Base-by-base conservation (phyloP, 1,284 basidiomycete species). In the Dichomitus squalens region DNA sequence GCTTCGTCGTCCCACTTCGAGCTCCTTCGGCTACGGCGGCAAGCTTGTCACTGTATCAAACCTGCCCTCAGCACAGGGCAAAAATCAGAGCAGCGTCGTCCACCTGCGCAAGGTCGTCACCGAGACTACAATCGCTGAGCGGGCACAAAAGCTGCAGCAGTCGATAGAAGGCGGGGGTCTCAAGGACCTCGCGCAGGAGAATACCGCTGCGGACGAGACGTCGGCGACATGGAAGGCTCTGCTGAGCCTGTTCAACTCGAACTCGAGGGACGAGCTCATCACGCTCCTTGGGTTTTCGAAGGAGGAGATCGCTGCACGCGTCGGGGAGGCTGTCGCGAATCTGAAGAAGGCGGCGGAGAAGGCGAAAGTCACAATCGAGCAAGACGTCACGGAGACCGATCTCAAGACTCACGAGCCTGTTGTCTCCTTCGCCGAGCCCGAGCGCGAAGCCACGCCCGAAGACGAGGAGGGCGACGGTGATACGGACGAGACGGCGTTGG, bases 201-300 rank as follows among this genome's bases (percentile, higher is more conserved):
- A 80, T 66, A 77, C 71, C 20, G 72, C 70, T 1, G 75, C 64
- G 8, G 75, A 75, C 21, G 74, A 76, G 29, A 75, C 75, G 20
- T 74, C 76, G n/a, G 84, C 85, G 27, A 86, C 82, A 20, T 99
- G 96, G 96, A 96, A 92, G 70, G 91, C 95, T 3, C 76, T 98
- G 20, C 76, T 90, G 58, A 94, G 93, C 58, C 77, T 99, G 31
- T 98, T 98, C 84, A 86, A 87, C 63, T 88, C 95, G 0, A 85
- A 96, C 72, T 94, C 92, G 14, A 80, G 92, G 57, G 93, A 96
- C 35, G 95, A 98, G 73, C 82, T 99, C 11, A 88, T 99, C 46
- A 89, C 89, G 1, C 77, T 98, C 1, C 85, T 99, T 21, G 96
- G 96, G 0, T 98, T 97, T 73, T 95, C 93, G 9, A 96, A 96